Evolutionary conservation across 139 green algal species (phyloP), one percentile per base, ranked within the genome.

Genomic region (Desmodesmus armatus): DNA sequence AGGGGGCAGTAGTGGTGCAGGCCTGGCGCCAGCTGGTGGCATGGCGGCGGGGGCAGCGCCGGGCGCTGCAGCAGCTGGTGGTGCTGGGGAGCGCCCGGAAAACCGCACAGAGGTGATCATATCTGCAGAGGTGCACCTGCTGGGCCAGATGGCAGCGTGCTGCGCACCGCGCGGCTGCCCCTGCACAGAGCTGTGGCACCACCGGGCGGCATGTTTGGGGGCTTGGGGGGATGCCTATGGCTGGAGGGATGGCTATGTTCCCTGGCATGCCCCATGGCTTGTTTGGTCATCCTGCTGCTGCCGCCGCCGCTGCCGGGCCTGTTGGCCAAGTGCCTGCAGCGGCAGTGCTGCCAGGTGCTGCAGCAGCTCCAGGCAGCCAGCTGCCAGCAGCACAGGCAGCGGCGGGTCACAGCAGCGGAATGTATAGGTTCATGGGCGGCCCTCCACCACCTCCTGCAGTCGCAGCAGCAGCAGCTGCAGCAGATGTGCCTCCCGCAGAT

Each of bases 121-220:
- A 6, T 37, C 76, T 43, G 76, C 76, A 37, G 76, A 82, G 37
- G 37, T 82, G 39, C 76, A 72, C 19, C 15, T 82, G 41, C 23
- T 82, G 37, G 76, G 37, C 76, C 55, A 40, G 76, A 82, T 82
- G 76, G 76, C 0, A 72, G 37, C 4, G 37, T 82, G 47, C 76
- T 82, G 76, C 76, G 41, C 11, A 72, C 35, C 9, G n/a, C 76
- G 17, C 6, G 53, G 9, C 5, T 73, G 23, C 76, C 76, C 13
- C n/a, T 82, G 55, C 37, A 53, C 29, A 80, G 31, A 33, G 73
- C 49, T 35, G n/a, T 5, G 53, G 25, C 55, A 65, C 55, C 55
- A 65, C 55, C 31, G n/a, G n/a, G 55, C 55, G 19, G 60, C n/a
- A 69, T 23, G n/a, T 23, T 4, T 15, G 33, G 58, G n/a, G 21